Base-by-base conservation (phyloP, 352 stramenopile species). In the Pythium vanterpoolii region DNA sequence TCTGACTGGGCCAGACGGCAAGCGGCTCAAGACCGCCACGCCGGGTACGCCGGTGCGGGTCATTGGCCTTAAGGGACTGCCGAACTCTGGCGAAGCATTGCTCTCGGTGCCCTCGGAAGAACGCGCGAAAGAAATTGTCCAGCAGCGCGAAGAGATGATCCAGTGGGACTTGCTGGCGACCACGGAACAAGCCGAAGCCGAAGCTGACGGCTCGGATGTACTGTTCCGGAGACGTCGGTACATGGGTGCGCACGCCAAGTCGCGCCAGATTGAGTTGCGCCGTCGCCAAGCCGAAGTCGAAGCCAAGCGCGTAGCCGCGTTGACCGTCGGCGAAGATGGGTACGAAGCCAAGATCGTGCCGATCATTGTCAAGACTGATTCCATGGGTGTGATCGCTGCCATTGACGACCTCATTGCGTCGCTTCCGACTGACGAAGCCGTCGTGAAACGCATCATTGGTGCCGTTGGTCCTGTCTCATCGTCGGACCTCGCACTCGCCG, bases 291-390 rank as follows among this genome's bases (percentile, higher is more conserved):
- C 81, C 5, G 83, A 57, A 8, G 79, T 90, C 14, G 83, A 92
- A 55, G 77, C 77, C 21, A 86, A 87, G 63, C 83, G 83, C 19
- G 53, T 93, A 7, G 85, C 84, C 30, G 55, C 69, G 33, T 64
- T 92, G n/a, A 87, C 83, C 59, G 73, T 77, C 8, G 81, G 81
- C 49, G 82, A 91, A 47, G 76, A 87, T 18, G 77, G 70, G 0
- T 98, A 98, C 64, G 82, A 98, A 57, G 71, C 84, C 16, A 96
- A 96, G 58, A 82, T 98, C 62, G 92, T 99, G 60, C 96, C 93
- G 28, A 96, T 99, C 45, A 87, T 99, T 28, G 79, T 99, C 27
- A 99, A 99, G 79, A 97, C 96, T 14, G 97, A 99, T 70, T 94
- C 96, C n/a, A 93, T 98, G 51, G 97, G 97, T 47, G 96, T 97